Evolutionary conservation across 2,329 filamentous ascomycete genomes (phyloP), one percentile per base, ranked within the genome.

Genomic region (Drechslera avenae): DNA sequence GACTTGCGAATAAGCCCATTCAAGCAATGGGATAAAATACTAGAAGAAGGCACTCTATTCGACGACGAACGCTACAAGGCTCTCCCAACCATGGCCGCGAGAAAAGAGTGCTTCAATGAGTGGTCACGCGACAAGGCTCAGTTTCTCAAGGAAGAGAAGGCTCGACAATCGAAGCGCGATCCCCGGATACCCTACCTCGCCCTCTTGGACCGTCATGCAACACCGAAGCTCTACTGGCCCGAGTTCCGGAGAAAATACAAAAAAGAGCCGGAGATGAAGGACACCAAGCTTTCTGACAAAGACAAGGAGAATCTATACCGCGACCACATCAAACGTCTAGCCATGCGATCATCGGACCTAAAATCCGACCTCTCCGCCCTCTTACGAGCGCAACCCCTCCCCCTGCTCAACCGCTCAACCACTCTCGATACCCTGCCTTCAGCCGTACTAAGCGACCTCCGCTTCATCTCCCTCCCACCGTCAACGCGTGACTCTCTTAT

Each of bases 181-280:
- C 93, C 94, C 1, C 81, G 83, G 39, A 88, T 96, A 58, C 85
- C 87, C 1, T 99, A 95, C 71, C 77, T 97, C 53, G 82, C 83
- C 0, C 88, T 99, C 57, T 78, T 99, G 23, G 86, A 93, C 57
- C 84, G 87, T 40, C 84, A 91, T 60, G 93, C 92, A 0, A 94
- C 87, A 0, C 88, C 90, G 0, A 97, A 96, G 75, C 81, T 99
- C 1, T 99, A 96, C 79, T 99, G 94, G 94, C 88, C 90, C 0
- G 94, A 99, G 71, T 99, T 99, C 75, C 91, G 90, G 64, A 82
- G 94, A 28, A 99, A 97, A 70, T 94, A 86, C 74, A 88, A 88
- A 59, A 92, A 88, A 59, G 91, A 96, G 57, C 74, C 83, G 0
- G 83, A 86, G 44, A 91, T 99, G 88, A 88, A 87, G 54, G 88